Evolutionary conservation across 306 rosid genomes (phyloP).

Genomic region (Medicago lupulina): DNA sequence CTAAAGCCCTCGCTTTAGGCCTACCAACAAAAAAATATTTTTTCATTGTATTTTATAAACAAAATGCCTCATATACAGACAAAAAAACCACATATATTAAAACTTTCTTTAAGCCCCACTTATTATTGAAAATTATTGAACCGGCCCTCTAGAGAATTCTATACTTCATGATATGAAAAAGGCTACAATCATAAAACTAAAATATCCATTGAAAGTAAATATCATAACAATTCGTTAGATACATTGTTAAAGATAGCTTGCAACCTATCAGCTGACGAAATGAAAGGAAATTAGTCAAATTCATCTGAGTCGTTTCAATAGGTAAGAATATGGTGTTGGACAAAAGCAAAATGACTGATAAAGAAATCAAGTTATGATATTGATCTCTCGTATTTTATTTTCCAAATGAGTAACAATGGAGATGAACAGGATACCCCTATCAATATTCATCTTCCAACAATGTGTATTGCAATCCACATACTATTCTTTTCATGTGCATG

Average conservation of each 20-base stretch:
- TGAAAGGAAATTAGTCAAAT: background rate
- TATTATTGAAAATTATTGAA: too few relatives aligned
- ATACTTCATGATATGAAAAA: background rate
- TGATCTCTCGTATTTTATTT: background rate
- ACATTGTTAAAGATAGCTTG: background rate
- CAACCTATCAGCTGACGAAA: background rate
- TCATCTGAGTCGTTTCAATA: background rate
- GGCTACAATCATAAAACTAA: background rate
- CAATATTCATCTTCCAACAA: constrained; percentile 15
- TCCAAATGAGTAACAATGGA: constrained; percentile 13
- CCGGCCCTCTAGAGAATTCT: background rate
- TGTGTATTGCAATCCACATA: constrained; percentile 10
- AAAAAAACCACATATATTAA: too few relatives aligned
- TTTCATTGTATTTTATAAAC: too few relatives aligned
- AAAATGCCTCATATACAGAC: too few relatives aligned
- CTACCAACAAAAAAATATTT: too few relatives aligned
- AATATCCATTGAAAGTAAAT: background rate
- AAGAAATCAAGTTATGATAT: background rate
- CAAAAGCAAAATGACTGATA: constrained; percentile 9
- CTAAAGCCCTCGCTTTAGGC: too few relatives aligned
- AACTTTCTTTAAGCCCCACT: too few relatives aligned
- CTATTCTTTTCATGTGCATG: constrained; percentile 13
- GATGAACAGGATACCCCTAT: background rate
- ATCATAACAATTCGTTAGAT: background rate
- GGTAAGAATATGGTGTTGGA: background rate